Conservation (phyloP, 2,329 filamentous ascomycete species). For the Rhynchosporium secalis region DNA sequence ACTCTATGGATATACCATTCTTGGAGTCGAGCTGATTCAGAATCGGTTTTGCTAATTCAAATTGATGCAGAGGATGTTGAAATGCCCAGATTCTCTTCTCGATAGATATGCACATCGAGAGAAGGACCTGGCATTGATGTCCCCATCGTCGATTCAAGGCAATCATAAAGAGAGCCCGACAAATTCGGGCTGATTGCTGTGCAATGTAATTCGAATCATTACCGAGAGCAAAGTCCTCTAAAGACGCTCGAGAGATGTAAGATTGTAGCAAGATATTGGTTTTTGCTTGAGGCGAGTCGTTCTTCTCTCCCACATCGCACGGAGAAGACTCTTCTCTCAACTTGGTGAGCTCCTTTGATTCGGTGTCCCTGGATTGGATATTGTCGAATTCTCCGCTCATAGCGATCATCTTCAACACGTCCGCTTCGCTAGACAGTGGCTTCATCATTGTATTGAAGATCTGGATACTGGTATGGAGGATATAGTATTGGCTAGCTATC, state of each 20-base stretch:
- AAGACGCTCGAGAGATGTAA: conserved; percentile 83
- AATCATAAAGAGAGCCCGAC: conserved; percentile 94
- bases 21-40: conserved; percentile 84
- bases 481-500: conserved; percentile 97
- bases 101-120: conserved; percentile 94
- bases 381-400: conserved; percentile 99
- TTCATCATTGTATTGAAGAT: conserved; percentile 97
- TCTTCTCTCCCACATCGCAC: conserved; percentile 75
- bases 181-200: conserved; percentile 93
- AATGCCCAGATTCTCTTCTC: conserved; percentile 95
- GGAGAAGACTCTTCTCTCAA: conserved; percentile 68
- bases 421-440: conserved; percentile 80
- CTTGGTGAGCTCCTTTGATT: conserved; percentile 80
- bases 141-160: conserved; percentile 94
- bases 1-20: conserved; percentile 73
- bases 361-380: conserved; percentile 86
- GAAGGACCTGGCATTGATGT: conserved; percentile 85
- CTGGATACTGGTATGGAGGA: conserved; percentile 88
- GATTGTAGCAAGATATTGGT: conserved; percentile 94
- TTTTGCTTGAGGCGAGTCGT: conserved; percentile 77
- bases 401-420: conserved; percentile 93
- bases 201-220: conserved; percentile 95
- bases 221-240: conserved; percentile 90
- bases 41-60: conserved; percentile 82
- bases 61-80: conserved; percentile 92